These are phyloP conservation scores for Gardenia jasminoides DNA, from an alignment of 257 asterid species.

Conservation along the genomic window DNA sequence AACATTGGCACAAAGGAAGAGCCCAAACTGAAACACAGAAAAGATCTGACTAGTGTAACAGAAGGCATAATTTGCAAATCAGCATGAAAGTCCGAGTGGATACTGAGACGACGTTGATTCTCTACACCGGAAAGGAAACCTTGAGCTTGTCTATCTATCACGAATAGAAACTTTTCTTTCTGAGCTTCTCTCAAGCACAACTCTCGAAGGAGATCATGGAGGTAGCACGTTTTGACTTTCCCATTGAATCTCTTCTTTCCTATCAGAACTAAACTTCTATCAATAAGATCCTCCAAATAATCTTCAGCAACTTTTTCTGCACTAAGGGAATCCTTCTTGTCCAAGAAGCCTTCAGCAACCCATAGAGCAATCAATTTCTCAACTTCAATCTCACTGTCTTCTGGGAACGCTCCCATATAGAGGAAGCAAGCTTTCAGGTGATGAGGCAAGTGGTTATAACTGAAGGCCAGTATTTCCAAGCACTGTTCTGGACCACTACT, in stretches of 20 bases:
- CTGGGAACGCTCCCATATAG: conserved; percentile 41
- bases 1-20: not conserved
- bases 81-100: not conserved
- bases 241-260: conserved; percentile 21
- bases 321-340: not conserved
- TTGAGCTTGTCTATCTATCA: not conserved
- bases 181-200: conserved; percentile 36
- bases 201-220: conserved; percentile 34
- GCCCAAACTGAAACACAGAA: not conserved
- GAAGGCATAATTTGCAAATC: conserved; percentile 4
- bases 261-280: conserved; percentile 15
- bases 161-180: not conserved
- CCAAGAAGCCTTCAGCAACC: conserved; percentile 26
- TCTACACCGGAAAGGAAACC: not conserved
- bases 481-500: conserved; percentile 9
- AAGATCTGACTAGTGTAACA: conserved; percentile 5
- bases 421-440: conserved; percentile 42
- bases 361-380: conserved; percentile 26
- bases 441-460: conserved; percentile 35
- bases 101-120: conserved; percentile 15
- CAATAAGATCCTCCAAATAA: not conserved
- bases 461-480: conserved; percentile 20
- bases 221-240: conserved; percentile 31
- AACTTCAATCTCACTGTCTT: conserved; percentile 34
- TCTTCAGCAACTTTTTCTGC: conserved; percentile 12